Evolutionary conservation across 2,329 filamentous ascomycete species (phyloP), one percentile per base, ranked within the genome.

Genomic region (Pseudogymnoascus sp.): DNA sequence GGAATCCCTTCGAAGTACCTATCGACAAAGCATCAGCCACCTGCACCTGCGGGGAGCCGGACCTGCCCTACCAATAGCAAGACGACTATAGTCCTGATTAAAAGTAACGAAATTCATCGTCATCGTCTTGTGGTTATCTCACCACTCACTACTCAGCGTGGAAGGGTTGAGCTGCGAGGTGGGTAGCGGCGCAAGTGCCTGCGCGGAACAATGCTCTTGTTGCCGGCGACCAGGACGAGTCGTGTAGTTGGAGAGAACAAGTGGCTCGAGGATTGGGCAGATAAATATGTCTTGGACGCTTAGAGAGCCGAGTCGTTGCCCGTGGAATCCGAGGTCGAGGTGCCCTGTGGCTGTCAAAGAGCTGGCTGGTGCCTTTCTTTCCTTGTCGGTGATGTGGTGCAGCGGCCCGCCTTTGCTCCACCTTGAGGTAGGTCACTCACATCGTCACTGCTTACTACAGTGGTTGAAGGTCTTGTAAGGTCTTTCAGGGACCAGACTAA

Each of bases 51-150:
- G 21, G 26, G 26, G 45, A 64, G 18, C 18, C 29, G 60, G 37
- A 51, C 29, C 26, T 34, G 8, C 51, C 51, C 73, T 81, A 92
- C 91, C 93, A 70, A 99, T 93, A 79, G 93, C 93, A 68, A 99
- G 83, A 77, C 93, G 93, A 83, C 90, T 96, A 80, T 96, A 92
- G 81, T 99, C 95, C 81, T 99, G 95, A 78, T 99, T 99, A 78
- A 97, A 99, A 45, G 93, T 97, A 72, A 99, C 91, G 78, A 96
- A 99, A 78, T 99, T 99, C 80, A 97, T 91, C 60, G 86, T 78
- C 87, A 91, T 91, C 66, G 74, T 82, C 67, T 66, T 21, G 51
- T 57, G 16, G 51, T 57, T 10, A 11, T 57, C 26, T 57, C 26
- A 34, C 26, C 51, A 34, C 51, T 57, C 51, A 34, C 51, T 57